Conservation (phyloP, 345 rosid species). For the Ceriops decandra region DNA sequence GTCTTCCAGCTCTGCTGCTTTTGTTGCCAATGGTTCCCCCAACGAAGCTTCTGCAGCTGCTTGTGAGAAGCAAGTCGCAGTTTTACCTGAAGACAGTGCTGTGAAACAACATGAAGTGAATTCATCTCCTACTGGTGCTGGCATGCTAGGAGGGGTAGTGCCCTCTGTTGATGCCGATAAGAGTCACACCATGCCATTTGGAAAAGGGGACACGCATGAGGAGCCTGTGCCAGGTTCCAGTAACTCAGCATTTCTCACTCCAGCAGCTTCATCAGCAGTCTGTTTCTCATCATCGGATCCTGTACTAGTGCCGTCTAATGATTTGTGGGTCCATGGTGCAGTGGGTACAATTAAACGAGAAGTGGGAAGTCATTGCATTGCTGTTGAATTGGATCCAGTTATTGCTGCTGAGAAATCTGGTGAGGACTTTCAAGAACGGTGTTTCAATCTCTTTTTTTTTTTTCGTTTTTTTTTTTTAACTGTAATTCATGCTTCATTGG, state of each 20-base stretch:
- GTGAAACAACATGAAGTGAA: constrained; percentile 38
- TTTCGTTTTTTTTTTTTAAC: background rate
- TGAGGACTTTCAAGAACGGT: constrained; percentile 18
- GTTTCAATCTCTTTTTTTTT: constrained; percentile 17
- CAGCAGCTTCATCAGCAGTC: constrained; percentile 52
- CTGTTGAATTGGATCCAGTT: constrained; percentile 38
- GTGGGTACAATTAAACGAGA: constrained; percentile 49
- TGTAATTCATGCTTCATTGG: constrained; percentile 9
- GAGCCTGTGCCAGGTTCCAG: constrained; percentile 37
- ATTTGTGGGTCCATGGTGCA: constrained; percentile 29
- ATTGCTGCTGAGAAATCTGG: constrained; percentile 47
- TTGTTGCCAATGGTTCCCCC: constrained; percentile 44
- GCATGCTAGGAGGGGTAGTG: constrained; percentile 30
- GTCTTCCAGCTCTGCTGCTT: constrained; percentile 42
- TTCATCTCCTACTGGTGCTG: constrained; percentile 31
- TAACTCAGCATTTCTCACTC: constrained; percentile 29
- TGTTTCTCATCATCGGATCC: constrained; percentile 62
- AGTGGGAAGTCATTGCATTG: constrained; percentile 38
- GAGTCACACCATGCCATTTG: constrained; percentile 34
- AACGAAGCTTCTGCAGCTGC: constrained; percentile 35
- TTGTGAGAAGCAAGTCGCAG: constrained; percentile 15
- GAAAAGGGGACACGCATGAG: constrained; percentile 34
- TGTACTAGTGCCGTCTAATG: constrained; percentile 51
- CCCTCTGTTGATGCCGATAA: constrained; percentile 39
- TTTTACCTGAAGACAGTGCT: constrained; percentile 31